Evolutionary conservation across 2,329 filamentous ascomycete species (phyloP).

Genomic region (Mycogone perniciosa): DNA sequence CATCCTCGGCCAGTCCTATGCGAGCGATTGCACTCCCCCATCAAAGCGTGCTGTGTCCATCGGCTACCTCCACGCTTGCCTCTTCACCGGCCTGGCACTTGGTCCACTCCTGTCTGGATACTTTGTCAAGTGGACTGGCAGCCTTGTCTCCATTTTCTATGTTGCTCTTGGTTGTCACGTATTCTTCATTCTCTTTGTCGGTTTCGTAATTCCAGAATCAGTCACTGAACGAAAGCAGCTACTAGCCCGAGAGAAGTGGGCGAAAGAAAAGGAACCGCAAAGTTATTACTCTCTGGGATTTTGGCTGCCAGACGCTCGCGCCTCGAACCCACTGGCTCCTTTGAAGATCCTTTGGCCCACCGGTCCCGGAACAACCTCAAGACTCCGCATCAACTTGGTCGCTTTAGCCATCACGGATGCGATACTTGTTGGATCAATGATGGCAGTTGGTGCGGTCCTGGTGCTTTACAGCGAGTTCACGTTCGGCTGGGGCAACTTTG

Average conservation of each 20-base stretch:
- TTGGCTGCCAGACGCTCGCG: conserved; percentile 31
- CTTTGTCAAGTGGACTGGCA: conserved; percentile 69
- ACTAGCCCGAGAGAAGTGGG: conserved; percentile 63
- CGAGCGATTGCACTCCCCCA: conserved; percentile 79
- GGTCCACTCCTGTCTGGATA: conserved; percentile 78
- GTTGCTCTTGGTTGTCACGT: conserved; percentile 65
- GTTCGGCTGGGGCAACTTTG: conserved; percentile 76
- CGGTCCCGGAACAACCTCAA: conserved; percentile 50
- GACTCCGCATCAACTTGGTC: conserved; percentile 73
- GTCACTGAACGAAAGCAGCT: conserved; percentile 66
- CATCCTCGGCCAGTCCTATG: conserved; percentile 74
- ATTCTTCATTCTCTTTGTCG: conserved; percentile 66
- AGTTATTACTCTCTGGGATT: conserved; percentile 15
- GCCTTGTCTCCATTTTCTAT: conserved; percentile 78
- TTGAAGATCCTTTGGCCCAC: conserved; percentile 72
- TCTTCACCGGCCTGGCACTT: conserved; percentile 83
- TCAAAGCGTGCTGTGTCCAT: conserved; percentile 76
- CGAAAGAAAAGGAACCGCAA: conserved; percentile 37
- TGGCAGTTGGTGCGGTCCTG: conserved; percentile 75
- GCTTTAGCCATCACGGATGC: conserved; percentile 75
- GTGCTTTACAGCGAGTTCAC: conserved; percentile 75
- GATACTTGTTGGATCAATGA: conserved; percentile 71
- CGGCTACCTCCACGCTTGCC: conserved; percentile 80
- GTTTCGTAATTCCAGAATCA: conserved; percentile 75
- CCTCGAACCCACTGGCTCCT: conserved; percentile 65